Evolutionary conservation across 78 protist species (phyloP).

Genomic region (Dictyostelium capitatum): DNA sequence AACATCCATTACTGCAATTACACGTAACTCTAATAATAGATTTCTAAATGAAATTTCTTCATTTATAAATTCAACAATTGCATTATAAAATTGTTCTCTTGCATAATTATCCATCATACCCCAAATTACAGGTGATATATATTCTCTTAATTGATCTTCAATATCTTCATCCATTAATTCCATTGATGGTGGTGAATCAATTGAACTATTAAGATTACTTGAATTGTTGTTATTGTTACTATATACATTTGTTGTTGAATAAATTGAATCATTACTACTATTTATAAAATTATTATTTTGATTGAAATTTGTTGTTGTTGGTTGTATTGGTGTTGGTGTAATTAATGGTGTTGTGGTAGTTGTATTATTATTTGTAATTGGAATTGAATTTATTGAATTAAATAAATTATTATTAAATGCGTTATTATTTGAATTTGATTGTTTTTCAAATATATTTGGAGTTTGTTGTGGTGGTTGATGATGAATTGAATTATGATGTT

Average conservation of each 20-base stretch:
- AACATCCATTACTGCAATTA: slow-evolving; percentile 52
- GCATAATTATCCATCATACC: slow-evolving; percentile 40
- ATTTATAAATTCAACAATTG: slow-evolving; percentile 42
- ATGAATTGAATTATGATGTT: background rate
- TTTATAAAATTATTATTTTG: slow-evolving; percentile 6
- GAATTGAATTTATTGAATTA: background rate
- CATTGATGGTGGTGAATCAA: slow-evolving; percentile 73
- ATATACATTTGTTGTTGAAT: background rate
- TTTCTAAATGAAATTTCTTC: slow-evolving; percentile 58
- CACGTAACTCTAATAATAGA: slow-evolving; percentile 42
- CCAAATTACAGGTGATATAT: slow-evolving; percentile 38
- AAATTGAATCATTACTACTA: slow-evolving; percentile 6
- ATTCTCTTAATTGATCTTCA: slow-evolving; percentile 74
- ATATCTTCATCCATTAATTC: slow-evolving; percentile 53
- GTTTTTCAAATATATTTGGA: background rate
- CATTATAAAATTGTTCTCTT: slow-evolving; percentile 33
- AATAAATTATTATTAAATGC: background rate
- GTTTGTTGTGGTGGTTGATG: slow-evolving; percentile 18
- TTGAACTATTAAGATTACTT: background rate
- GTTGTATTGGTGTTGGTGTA: background rate
- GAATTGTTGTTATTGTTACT: background rate
- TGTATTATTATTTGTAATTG: too few species aligned
- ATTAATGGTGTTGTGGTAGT: too few species aligned
- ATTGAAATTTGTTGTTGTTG: slow-evolving; percentile 14
- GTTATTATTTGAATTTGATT: background rate